phyloP scores from a whole-genome alignment of 345 rosid genomes.

The Arabis hirsuta region DNA sequence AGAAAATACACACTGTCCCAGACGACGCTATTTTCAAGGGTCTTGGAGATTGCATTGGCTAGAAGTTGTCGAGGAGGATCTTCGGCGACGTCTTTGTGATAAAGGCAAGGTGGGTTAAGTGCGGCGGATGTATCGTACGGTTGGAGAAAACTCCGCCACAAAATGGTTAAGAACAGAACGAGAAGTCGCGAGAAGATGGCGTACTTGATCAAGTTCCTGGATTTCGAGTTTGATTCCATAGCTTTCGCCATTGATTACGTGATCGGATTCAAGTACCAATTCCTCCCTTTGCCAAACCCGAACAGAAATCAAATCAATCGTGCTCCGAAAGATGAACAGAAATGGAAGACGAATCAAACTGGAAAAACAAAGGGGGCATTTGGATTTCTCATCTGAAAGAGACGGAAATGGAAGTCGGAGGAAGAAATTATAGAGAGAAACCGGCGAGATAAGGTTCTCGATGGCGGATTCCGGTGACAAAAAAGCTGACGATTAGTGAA shows the following conservation, averaged over 20 bases:
- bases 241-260: conserved; percentile 22
- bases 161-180: conserved; percentile 52
- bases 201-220: conserved; percentile 52
- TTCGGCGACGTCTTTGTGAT: conserved; percentile 25
- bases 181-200: conserved; percentile 67
- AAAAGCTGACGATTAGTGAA: conserved; percentile 9
- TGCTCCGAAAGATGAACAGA: neutral
- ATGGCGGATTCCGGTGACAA: neutral
- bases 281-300: neutral
- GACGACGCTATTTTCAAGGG: conserved; percentile 61
- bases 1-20: conserved; percentile 93
- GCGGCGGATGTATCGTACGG: conserved; percentile 91
- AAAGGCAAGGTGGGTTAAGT: conserved; percentile 63
- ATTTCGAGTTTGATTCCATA: conserved; percentile 30
- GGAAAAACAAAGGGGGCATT: neutral
- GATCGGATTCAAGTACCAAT: conserved; percentile 4
- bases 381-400: conserved; percentile 1
- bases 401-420: neutral
- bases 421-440: neutral
- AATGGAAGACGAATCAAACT: conserved; percentile 13
- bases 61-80: conserved; percentile 30
- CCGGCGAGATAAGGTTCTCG: neutral
- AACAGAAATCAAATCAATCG: too few relatives aligned
- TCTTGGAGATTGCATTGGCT: conserved; percentile 47
- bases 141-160: conserved; percentile 68